phyloP scores from a whole-genome alignment of 768 basidiomycete species.

The Termitomyces sp. region DNA sequence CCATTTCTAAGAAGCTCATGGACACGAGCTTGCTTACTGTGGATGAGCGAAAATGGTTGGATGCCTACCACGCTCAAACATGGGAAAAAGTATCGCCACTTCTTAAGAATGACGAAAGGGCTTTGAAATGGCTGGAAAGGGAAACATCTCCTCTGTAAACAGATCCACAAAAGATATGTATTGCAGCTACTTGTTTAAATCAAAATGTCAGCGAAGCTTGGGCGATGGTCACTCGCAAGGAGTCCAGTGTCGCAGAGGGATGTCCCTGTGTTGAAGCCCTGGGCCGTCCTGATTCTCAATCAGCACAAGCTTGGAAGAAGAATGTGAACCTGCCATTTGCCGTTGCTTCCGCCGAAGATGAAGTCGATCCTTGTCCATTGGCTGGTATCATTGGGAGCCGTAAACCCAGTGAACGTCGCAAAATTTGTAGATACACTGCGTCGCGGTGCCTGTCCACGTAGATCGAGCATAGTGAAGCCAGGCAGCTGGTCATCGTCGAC shows the following conservation, averaged over 20 bases:
- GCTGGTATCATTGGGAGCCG: constrained; percentile 34
- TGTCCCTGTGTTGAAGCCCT: constrained; percentile 37
- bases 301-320: not conserved
- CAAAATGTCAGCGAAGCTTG: constrained; percentile 44
- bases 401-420: constrained; percentile 54
- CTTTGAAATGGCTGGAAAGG: constrained; percentile 60
- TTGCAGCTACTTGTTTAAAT: constrained; percentile 6
- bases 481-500: constrained; percentile 29
- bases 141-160: constrained; percentile 48
- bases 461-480: constrained; percentile 44
- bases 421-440: constrained; percentile 41
- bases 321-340: constrained; percentile 36
- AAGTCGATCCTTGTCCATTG: constrained; percentile 49
- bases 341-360: constrained; percentile 47
- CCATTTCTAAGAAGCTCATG: constrained; percentile 84
- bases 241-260: constrained; percentile 49
- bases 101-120: constrained; percentile 58
- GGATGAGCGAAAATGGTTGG: constrained; percentile 77
- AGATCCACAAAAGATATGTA: not conserved
- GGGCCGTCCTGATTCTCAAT: constrained; percentile 29
- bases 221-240: constrained; percentile 56
- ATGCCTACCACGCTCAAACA: constrained; percentile 79
- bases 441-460: constrained; percentile 41
- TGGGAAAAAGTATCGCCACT: constrained; percentile 71
- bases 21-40: constrained; percentile 58